Evolutionary conservation across 768 basidiomycete genomes (phyloP).

Genomic region (Butyriboletus loyo): DNA sequence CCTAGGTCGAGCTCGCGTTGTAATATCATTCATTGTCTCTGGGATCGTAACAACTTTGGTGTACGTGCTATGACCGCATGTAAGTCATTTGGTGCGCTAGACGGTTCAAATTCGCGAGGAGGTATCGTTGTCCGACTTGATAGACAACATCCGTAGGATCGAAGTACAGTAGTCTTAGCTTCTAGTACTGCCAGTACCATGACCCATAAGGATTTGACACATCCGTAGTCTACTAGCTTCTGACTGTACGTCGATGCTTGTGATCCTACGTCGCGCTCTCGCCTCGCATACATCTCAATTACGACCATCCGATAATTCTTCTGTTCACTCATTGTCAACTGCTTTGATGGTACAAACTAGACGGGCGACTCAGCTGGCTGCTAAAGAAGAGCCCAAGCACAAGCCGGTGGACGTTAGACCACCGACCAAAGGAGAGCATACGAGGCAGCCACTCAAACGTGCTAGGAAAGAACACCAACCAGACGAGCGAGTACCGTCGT

Average conservation of each 20-base stretch:
- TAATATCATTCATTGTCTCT: too few species aligned
- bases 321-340: neutral
- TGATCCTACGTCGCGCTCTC: neutral
- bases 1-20: too few species aligned
- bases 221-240: too few species aligned
- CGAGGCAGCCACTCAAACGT: constrained; percentile 16
- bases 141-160: too few species aligned
- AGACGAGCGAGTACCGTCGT: neutral
- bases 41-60: too few species aligned
- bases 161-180: too few species aligned
- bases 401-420: neutral
- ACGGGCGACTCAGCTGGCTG: constrained; percentile 7
- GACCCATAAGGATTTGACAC: too few species aligned
- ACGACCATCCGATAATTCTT: neutral
- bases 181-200: too few species aligned
- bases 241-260: neutral
- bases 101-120: too few species aligned
- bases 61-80: too few species aligned
- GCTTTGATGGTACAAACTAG: constrained; percentile 26
- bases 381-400: neutral
- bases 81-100: too few species aligned
- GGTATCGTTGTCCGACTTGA: too few species aligned
- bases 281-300: neutral
- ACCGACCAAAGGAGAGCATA: neutral
- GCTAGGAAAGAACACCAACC: neutral